Evolutionary conservation across 2,329 filamentous ascomycete genomes (phyloP), one percentile per base, ranked within the genome.

Genomic region (Botrytis galanthina): DNA sequence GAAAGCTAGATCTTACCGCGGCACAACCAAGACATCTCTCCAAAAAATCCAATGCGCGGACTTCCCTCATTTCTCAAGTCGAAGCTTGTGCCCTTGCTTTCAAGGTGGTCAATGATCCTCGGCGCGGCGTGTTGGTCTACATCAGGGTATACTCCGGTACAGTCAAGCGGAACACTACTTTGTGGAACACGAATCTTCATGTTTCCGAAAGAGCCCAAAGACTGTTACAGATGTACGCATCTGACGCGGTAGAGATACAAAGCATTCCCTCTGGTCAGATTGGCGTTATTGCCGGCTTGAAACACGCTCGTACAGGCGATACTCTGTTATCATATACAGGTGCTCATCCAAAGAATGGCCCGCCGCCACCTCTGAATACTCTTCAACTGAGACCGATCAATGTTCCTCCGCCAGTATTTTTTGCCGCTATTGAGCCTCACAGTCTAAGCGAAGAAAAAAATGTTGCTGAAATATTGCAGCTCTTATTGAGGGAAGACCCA

Each of bases 351-450:
- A 88, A 89, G 80, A 87, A 87, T 10, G 87, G 88, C 0, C 90
- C 93, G 1, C 89, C 92, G 29, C 87, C 90, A 26, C 87, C 89
- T 0, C 84, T 97, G 67, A 90, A 91, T 68, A 90, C 87, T 26
- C 84, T 98, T 26, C 94, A 97, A 80, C 88, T 99, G 51, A 90
- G 94, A 26, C 94, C 96, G 0, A 96, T 97, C 42, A 89, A 93
- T 74, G 93, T 98, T 0, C 95, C 96, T 0, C 94, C 96, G 0
- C 94, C 96, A 0, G 96, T 99, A 0, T 97, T 98, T 80, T 99
- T 98, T 82, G 91, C 97, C n/a, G 93, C 95, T 74, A 91, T 98
- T 42, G 95, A 98, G 76, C 93, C 90, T 29, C 84, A 94, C 77
- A 91, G 93, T 78, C 84, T 93, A 46, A 88, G 91, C 46, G 94